Evolutionary conservation across 495 filamentous ascomycete genomes (phyloP), one percentile per base, ranked within the genome.

Genomic region (Parathielavia appendiculata): DNA sequence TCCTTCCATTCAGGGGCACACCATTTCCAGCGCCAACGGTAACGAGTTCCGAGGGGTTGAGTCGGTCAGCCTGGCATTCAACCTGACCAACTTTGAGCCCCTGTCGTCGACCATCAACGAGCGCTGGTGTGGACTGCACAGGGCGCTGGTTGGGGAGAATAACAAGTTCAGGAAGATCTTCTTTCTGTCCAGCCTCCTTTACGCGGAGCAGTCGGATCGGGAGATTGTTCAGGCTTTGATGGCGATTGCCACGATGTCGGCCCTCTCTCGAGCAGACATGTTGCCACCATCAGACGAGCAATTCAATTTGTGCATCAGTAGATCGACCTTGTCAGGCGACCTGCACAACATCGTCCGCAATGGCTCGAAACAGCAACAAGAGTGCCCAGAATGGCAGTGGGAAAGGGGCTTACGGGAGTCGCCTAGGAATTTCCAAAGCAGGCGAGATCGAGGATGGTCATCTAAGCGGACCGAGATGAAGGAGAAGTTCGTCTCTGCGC

Each of bases 161-260:
- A 59, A 59, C 55, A 56, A 23, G 14, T 59, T 54, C 47, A 49
- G 54, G 11, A 60, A 38, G 10, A 58, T 59, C 13, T 58, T 66
- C 22, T 62, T 61, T 40, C 49, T 66, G 11, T 54, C 64, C 26
- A 40, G 40, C 17, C 53, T 66, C 0, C 35, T 63, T 10, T 60
- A 59, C 26, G 58, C 64, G 17, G 20, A 61, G n/a, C 9, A 34
- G 12, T 30, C 49, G 11, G 19, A 56, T 17, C 16, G 8, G 5
- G 52, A 61, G 6, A 13, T 63, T 1, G 50, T 66, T 8, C 64
- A 66, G 36, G 45, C 53, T 1, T 34, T 66, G 51, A 61, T 66
- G 64, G 60, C 61, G 2, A 17, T 63, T 14, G 48, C 32, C 12
- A 60, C 22, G 6, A 32, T 47, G 11, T 47, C 22, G 2, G 22